A percentile compares a stretch with the other conserved stretches of the same genome.
Conservation (phyloP, 768 basidiomycete species). For the Mycena metata region DNA sequence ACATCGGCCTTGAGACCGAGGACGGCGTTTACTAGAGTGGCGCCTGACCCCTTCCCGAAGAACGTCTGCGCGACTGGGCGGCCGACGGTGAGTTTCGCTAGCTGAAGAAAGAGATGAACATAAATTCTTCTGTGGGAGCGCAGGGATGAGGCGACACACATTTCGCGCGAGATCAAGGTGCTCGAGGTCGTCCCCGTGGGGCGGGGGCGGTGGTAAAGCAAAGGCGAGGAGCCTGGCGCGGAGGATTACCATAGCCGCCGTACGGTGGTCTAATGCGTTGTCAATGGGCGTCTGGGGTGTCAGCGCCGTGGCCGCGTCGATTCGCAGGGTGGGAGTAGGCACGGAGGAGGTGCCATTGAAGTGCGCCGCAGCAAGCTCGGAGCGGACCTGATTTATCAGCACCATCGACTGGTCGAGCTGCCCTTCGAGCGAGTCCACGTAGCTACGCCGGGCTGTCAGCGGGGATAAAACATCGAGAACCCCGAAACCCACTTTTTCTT, state of each 20-base stretch:
- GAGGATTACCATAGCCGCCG: constrained; percentile 11
- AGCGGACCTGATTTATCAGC: constrained; percentile 2
- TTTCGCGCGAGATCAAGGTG: constrained; percentile 9
- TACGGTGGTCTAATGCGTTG: too few relatives aligned
- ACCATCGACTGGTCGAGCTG: constrained; percentile 8
- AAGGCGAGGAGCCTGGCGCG: constrained; percentile 15
- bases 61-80: constrained; percentile 43
- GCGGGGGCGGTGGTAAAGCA: constrained; percentile 9
- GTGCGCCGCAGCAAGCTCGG: constrained; percentile 8
- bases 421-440: constrained; percentile 20
- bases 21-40: constrained; percentile 67
- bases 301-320: too few relatives aligned
- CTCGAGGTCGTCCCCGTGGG: constrained; percentile 19
- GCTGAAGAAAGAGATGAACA: not conserved
- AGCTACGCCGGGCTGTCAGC: not conserved
- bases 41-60: constrained; percentile 69
- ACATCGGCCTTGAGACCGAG: constrained; percentile 67
- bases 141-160: not conserved
- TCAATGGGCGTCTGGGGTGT: too few relatives aligned
- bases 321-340: too few relatives aligned
- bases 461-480: not conserved
- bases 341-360: not conserved
- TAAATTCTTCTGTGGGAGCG: not conserved
- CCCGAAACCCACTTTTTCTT: not conserved
- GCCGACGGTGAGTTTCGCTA: not conserved